phyloP scores from a whole-genome alignment of 2,329 filamentous ascomycete species.

The Alternaria tenuissima region DNA sequence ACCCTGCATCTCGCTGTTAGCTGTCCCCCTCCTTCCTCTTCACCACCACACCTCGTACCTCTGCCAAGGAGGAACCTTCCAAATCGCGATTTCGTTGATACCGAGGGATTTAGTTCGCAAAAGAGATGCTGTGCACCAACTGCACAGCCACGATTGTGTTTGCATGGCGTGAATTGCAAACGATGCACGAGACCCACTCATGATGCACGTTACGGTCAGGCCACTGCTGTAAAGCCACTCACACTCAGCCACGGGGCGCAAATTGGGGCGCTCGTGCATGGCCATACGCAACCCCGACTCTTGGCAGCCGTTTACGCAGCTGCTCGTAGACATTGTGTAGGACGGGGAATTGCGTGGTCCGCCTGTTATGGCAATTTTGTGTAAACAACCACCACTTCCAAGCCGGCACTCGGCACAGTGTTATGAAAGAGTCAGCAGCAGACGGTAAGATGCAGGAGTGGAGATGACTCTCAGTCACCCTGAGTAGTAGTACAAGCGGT shows the following conservation, averaged over 20 bases:
- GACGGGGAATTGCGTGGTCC: neutral
- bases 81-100: neutral
- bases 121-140: neutral
- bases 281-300: conserved; percentile 10
- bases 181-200: conserved; percentile 27
- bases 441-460: neutral
- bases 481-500: neutral
- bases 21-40: neutral
- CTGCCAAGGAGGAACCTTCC: neutral
- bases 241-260: conserved; percentile 33
- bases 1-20: conserved; percentile 3
- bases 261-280: conserved; percentile 19
- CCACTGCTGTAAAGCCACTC: conserved; percentile 26
- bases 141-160: conserved; percentile 20
- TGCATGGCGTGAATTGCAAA: conserved; percentile 10
- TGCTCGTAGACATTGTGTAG: conserved; percentile 7
- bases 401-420: conserved; percentile 24
- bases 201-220: conserved; percentile 26
- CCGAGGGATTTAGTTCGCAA: neutral
- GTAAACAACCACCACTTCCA: conserved; percentile 7
- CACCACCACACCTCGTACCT: neutral
- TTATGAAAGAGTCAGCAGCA: neutral
- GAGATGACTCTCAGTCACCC: neutral
- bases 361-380: neutral
- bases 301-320: conserved; percentile 15